Evolutionary conservation across 78 protist species (phyloP), one percentile per base, ranked within the genome.

Genomic region (Speleostelium caveatum): DNA sequence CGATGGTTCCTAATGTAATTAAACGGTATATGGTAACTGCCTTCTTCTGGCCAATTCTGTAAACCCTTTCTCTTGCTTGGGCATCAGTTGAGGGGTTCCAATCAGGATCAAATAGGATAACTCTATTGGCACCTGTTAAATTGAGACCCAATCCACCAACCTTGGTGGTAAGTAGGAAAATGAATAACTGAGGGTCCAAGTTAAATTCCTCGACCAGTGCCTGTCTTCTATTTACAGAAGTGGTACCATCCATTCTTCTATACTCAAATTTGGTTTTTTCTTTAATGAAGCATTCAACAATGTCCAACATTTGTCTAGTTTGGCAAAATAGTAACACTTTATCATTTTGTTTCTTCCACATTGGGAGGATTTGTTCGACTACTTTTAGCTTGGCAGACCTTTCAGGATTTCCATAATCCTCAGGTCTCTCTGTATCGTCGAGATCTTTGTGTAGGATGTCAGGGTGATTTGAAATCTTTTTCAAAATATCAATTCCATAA

Each of bases 381-480:
- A 98, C 97, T 22, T 24, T 22, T 58, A 98, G 16, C 85, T 98
- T 98, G 7, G 98, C 97, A 2, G 96, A 79, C 38, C 91, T 24
- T 26, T 78, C 79, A 17, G 39, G 26, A 26, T 85, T 68, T 5
- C 93, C 86, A 66, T 76, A 80, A 35, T 86, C 95, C 21, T 75
- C 63, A 17, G 88, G 92, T 21, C 67, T 24, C 5, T 73, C 93
- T 59, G 58, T 42, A 53, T 67, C 89, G 12, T 68, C 36, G 14
- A 10, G 21, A 19, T 90, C 76, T 6, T 26, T 62, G 42, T 78
- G 86, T 28, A 83, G 58, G 14, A 98, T 80, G 39, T 96, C 96
- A 0, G 99, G 99, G 61, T 99, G 99, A 73, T 98, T 98, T 83
- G 99, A 98, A 17, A 99, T 86, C 93, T 98, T 96, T 12, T 98